A percentile compares a stretch with the other conserved stretches of the same genome.
Evolutionary conservation across 2,329 filamentous ascomycete genomes (phyloP).

Genomic region (Corinectria fuckeliana): DNA sequence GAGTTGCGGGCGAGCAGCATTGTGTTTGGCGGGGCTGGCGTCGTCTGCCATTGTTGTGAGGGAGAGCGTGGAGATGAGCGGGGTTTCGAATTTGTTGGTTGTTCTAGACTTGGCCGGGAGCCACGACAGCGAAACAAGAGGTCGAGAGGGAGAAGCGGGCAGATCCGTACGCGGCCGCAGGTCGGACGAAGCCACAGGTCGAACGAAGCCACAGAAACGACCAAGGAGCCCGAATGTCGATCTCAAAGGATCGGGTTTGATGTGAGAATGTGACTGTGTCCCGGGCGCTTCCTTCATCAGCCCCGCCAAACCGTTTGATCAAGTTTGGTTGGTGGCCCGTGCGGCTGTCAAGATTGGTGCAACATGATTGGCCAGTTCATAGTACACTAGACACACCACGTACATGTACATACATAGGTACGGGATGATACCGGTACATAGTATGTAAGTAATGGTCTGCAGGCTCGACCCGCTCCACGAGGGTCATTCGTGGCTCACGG

Average conservation of each 20-base stretch:
- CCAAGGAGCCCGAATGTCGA: conserved; percentile 15
- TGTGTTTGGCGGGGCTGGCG: conserved; percentile 40
- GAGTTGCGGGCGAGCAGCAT: conserved; percentile 55
- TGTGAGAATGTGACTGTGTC: conserved; percentile 23
- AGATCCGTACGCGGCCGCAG: neutral
- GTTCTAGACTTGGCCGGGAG: neutral
- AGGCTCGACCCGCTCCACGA: neutral
- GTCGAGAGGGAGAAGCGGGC: neutral
- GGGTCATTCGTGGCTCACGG: neutral
- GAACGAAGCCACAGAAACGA: conserved; percentile 20
- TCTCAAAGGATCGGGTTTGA: conserved; percentile 26
- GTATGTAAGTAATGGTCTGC: neutral
- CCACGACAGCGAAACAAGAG: neutral
- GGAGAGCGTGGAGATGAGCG: conserved; percentile 13
- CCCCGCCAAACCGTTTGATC: conserved; percentile 27
- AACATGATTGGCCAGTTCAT: conserved; percentile 27
- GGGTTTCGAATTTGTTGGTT: conserved; percentile 20
- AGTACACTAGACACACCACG: neutral
- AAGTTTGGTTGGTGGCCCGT: conserved; percentile 21
- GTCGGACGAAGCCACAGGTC: conserved; percentile 19
- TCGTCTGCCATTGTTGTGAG: conserved; percentile 43
- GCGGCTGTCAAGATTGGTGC: conserved; percentile 23
- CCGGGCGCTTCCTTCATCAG: conserved; percentile 24
- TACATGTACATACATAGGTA: no score
- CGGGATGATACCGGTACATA: neutral